Conservation (phyloP, 441 rosid species). For the Populus hybrid region DNA sequence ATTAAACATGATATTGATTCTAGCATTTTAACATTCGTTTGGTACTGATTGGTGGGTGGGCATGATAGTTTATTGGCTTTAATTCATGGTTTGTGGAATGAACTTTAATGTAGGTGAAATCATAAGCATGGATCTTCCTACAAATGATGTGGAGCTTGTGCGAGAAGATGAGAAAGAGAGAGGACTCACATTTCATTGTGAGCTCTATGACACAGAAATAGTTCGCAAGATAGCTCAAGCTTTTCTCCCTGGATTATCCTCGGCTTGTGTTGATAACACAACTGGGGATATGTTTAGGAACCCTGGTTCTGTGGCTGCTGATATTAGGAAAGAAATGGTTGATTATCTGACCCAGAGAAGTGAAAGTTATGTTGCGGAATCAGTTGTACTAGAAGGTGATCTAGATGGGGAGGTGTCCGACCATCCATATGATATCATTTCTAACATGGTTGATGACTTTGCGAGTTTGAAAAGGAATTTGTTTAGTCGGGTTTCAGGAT, state of each 20-base stretch:
- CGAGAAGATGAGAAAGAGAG: slow-evolving; percentile 52
- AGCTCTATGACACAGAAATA: slow-evolving; percentile 59
- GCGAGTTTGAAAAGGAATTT: slow-evolving; percentile 71
- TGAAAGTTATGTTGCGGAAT: slow-evolving; percentile 76
- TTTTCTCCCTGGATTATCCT: slow-evolving; percentile 75
- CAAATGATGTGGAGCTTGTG: slow-evolving; percentile 38
- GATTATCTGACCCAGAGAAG: slow-evolving; percentile 69
- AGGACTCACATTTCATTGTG: slow-evolving; percentile 56
- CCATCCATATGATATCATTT: slow-evolving; percentile 68
- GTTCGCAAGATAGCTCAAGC: slow-evolving; percentile 63
- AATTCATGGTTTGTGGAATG: slow-evolving; percentile 1
- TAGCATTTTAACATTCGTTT: background rate
- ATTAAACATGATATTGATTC: background rate
- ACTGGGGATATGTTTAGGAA: slow-evolving; percentile 72
- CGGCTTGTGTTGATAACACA: slow-evolving; percentile 87
- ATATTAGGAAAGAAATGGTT: slow-evolving; percentile 71
- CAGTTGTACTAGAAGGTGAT: slow-evolving; percentile 54
- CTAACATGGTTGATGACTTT: slow-evolving; percentile 78
- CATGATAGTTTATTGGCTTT: background rate
- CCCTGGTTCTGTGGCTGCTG: slow-evolving; percentile 81
- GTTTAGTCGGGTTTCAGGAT: slow-evolving; percentile 79
- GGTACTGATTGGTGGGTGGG: background rate
- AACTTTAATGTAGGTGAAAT: slow-evolving; percentile 8
- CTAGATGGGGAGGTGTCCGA: slow-evolving; percentile 52
- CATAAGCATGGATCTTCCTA: slow-evolving; percentile 47